phyloP scores from a whole-genome alignment of 352 stramenopile species.

The Globisporangium nunn region DNA sequence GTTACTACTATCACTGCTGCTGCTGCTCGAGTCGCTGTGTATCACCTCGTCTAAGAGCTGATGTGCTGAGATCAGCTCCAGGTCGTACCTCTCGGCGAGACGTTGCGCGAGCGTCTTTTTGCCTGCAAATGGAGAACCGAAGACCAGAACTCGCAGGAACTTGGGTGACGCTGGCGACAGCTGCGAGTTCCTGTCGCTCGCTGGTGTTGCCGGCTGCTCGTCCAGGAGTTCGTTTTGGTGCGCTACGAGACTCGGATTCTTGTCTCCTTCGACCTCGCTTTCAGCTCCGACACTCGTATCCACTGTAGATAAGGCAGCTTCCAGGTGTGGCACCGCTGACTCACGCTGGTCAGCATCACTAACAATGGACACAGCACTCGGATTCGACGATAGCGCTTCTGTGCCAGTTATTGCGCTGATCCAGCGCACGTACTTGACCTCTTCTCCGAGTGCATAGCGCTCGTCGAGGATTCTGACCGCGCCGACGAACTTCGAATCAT shows the following conservation, averaged over 20 bases:
- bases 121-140: constrained; percentile 52
- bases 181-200: not conserved
- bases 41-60: constrained; percentile 29
- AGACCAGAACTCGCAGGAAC: constrained; percentile 44
- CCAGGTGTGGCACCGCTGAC: not conserved
- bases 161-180: not conserved
- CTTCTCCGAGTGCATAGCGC: constrained; percentile 45
- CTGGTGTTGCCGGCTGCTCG: not conserved
- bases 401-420: constrained; percentile 14
- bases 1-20: constrained; percentile 14
- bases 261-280: not conserved
- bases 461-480: constrained; percentile 35
- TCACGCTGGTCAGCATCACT: not conserved
- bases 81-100: constrained; percentile 42
- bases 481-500: constrained; percentile 36
- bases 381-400: not conserved
- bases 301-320: not conserved
- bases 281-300: not conserved
- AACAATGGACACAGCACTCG: not conserved
- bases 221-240: not conserved
- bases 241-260: not conserved
- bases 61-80: constrained; percentile 47
- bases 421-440: constrained; percentile 62
- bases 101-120: constrained; percentile 45
- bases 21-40: constrained; percentile 3